Evolutionary conservation across 2,329 filamentous ascomycete genomes (phyloP), one percentile per base, ranked within the genome.

Genomic region (Aspergillus hortae): DNA sequence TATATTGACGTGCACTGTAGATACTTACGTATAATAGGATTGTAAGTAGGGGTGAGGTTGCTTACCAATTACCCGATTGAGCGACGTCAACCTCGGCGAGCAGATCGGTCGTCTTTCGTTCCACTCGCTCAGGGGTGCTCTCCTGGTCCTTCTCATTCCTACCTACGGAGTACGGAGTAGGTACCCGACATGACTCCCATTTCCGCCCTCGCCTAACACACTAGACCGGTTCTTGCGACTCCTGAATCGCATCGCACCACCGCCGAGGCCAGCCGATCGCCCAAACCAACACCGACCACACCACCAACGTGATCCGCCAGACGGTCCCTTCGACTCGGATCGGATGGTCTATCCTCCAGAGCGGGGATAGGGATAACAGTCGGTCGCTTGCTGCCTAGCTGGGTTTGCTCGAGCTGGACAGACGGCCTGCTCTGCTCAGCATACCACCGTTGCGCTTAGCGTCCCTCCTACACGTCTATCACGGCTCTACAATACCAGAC

Each of bases 31-130:
- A 36, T 43, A 15, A 6, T 27, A 30, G 27, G 27, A 30, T 30
- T 30, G 7, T 30, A 23, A 15, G 41, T 35, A 48, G 30, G 44
- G 41, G 23, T 23, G 23, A 23, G 23, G 36, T 36, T 54, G 57
- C 54, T 54, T 48, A 55, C 44, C 46, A 56, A 57, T 57, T 55
- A 48, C 51, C 51, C 43, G 44, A 57, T 54, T 53, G 19, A 48
- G 56, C 49, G 9, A 36, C 10, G 25, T 30, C 27, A 11, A 30
- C 27, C 32, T 19, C 7, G 32, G 19, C 9, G 23, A 32, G 36
- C 25, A 19, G 35, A 38, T 35, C 14, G 15, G 15, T 19, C 9
- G 12, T 36, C 33, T 9, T 38, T 35, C 33, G 33, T 17, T 38
- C 15, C 35, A n/a, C 35, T 38, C 35, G 15, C 33, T n/a, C 38